Evolutionary conservation across 768 basidiomycete species (phyloP), one percentile per base, ranked within the genome.

Genomic region (Leccinellum albellum): DNA sequence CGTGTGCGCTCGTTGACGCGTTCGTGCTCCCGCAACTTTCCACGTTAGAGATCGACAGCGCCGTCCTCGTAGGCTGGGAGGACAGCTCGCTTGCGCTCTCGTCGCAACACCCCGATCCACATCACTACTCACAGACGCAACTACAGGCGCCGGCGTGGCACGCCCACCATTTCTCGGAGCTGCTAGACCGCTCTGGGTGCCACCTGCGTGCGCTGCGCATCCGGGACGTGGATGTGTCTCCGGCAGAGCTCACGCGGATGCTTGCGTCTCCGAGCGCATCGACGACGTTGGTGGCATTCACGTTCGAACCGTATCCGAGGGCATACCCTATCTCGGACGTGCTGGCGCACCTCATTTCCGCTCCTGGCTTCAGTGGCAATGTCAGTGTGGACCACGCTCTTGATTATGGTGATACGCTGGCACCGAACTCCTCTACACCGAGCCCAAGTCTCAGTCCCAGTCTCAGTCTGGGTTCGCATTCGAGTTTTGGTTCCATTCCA

Each of bases 231-330:
- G 66, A 66, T n/a, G 60, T 66, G 42, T 66, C 66, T 28, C 66
- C 63, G 8, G 21, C 21, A 35, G 65, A 66, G 46, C 61, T 66
- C 3, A 23, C 12, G 0, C 66, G 60, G n/a, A 32, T 66, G 20
- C 63, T 66, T 28, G 57, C 42, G 15, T 66, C 66, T 7, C 60
- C 60, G 6, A 58, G 58, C 4, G 60, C 55, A 7, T 62, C 60
- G 9, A 23, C 51, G 6, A 66, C 66, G 23, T 35, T 66, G 42
- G 51, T 63, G 28, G 47, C 54, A 12, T 68, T 66, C 26, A 65
- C 66, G 29, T 65, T 66, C 29, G 65, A 66, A n/a, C 65, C 65
- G 3, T 65, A 56, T 58, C 63, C 58, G 15, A 62, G 65, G 42
- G 24, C 42, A 6, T 68, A 49, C 21, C 61, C 63, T 0, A 51